A percentile compares a stretch with the other conserved stretches of the same genome.
phyloP scores from a whole-genome alignment of 169 alveolate genomes.

The Cyclospora cayetanensis region DNA sequence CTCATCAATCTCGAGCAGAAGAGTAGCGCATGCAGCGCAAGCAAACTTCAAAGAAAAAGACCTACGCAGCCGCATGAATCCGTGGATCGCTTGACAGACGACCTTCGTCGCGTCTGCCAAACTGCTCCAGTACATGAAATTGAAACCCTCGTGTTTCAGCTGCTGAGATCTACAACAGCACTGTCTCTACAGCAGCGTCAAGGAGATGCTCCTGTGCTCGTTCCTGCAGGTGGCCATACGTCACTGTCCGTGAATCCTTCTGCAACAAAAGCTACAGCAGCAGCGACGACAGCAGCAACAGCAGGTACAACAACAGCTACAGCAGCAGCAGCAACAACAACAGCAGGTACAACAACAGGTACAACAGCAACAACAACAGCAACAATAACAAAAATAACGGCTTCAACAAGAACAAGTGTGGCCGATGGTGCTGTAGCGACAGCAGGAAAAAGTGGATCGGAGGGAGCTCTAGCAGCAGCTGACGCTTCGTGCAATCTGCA shows the following conservation, averaged over 20 bases:
- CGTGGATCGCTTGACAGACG: too few species aligned
- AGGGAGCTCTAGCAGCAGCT: neutral
- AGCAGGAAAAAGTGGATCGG: neutral
- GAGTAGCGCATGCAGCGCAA: too few species aligned
- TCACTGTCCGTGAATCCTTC: too few species aligned
- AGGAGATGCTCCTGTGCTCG: slow-evolving; percentile 12
- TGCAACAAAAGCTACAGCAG: neutral
- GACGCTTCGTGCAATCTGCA: neutral
- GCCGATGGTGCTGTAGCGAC: neutral
- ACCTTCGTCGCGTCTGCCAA: too few species aligned
- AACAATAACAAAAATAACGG: neutral
- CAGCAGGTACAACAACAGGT: neutral
- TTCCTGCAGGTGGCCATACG: too few species aligned
- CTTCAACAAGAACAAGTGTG: neutral
- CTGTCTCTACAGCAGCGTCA: slow-evolving; percentile 16
- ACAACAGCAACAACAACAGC: too few species aligned
- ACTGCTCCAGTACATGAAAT: too few species aligned
- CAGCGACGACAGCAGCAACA: neutral
- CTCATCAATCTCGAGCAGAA: too few species aligned
- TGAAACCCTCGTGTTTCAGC: too few species aligned
- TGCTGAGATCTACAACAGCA: neutral
- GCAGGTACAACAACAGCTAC: neutral
- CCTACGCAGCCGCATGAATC: too few species aligned
- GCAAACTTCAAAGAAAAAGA: too few species aligned
- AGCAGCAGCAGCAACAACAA: neutral